Evolutionary conservation across 257 asterid genomes (phyloP).

Genomic region (Solanum bukasovii): DNA sequence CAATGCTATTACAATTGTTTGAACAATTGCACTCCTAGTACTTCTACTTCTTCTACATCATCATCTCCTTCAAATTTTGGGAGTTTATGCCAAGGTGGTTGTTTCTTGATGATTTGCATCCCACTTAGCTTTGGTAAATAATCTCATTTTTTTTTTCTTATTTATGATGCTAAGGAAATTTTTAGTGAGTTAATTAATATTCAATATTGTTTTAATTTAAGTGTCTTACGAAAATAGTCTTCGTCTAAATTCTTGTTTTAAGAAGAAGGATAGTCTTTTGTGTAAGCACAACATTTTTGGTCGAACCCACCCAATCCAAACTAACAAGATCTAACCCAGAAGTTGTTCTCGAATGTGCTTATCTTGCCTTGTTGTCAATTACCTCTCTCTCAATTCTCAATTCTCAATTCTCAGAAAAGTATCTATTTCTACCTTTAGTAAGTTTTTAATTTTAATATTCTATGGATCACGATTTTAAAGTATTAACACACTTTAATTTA

Average conservation of each 20-base stretch:
- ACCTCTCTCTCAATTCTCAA: neutral
- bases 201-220: neutral
- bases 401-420: neutral
- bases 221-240: neutral
- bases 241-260: too few relatives aligned
- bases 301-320: neutral
- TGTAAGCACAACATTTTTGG: too few relatives aligned
- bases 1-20: neutral
- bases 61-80: conserved; percentile 7
- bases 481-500: neutral
- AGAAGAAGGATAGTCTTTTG: neutral
- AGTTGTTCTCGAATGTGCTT: neutral
- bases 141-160: neutral
- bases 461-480: neutral
- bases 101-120: conserved; percentile 22
- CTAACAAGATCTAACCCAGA: neutral
- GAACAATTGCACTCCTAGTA: neutral
- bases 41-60: neutral
- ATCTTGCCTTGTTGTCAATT: neutral
- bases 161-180: neutral
- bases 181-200: neutral
- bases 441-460: neutral
- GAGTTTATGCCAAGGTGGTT: conserved; percentile 38
- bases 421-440: neutral
- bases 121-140: conserved; percentile 20